Conservation (phyloP, 768 basidiomycete genomes). For the Rhodotorula paludigena region DNA sequence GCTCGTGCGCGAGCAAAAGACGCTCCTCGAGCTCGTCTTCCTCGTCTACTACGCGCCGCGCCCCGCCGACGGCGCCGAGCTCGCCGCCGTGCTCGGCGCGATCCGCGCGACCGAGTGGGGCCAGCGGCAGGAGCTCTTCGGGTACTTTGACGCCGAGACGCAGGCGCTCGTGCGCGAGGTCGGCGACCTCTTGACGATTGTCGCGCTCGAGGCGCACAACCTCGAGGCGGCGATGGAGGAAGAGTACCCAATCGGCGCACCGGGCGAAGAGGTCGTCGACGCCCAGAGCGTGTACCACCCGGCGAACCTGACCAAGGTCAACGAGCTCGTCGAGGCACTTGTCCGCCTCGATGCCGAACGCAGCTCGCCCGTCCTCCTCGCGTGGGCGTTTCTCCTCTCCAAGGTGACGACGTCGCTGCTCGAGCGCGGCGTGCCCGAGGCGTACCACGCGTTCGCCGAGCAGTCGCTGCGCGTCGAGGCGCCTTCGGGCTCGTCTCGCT, state of each 20-base stretch:
- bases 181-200: constrained; percentile 51
- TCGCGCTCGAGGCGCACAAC: constrained; percentile 65
- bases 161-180: constrained; percentile 59
- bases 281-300: constrained; percentile 45
- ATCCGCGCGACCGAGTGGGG: constrained; percentile 66
- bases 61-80: constrained; percentile 61
- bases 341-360: constrained; percentile 60
- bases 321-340: constrained; percentile 60
- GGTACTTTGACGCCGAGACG: constrained; percentile 65
- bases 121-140: constrained; percentile 58
- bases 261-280: constrained; percentile 25
- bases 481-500: constrained; percentile 12
- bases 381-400: constrained; percentile 79
- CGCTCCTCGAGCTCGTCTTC: constrained; percentile 78
- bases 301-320: constrained; percentile 54
- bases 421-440: constrained; percentile 39
- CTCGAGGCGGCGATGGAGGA: constrained; percentile 55
- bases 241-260: constrained; percentile 29
- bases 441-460: constrained; percentile 40
- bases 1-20: constrained; percentile 61
- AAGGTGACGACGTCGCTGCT: constrained; percentile 49
- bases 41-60: constrained; percentile 78
- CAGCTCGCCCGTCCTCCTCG: constrained; percentile 66
- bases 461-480: constrained; percentile 27
- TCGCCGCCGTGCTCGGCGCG: constrained; percentile 61